These are phyloP conservation scores for Pseudozyma hubeiensis DNA, from an alignment of 1,284 basidiomycete genomes.

Conservation along the genomic window DNA sequence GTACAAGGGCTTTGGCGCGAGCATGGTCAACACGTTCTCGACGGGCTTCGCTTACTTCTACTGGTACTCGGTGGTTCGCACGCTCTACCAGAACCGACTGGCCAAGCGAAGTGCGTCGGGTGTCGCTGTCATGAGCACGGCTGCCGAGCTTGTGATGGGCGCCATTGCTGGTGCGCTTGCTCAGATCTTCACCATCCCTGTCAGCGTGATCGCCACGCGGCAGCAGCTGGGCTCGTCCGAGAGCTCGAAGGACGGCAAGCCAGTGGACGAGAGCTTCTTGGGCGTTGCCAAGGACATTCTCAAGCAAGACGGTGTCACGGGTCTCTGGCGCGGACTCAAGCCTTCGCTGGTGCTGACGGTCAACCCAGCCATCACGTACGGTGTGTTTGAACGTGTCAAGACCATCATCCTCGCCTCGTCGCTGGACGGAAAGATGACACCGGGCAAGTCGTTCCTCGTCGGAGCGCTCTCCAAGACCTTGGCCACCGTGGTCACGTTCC, in stretches of 20 bases:
- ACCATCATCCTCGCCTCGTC: constrained; percentile 72
- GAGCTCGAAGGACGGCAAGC: constrained; percentile 66
- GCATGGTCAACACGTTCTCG: constrained; percentile 98
- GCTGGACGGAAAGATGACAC: constrained; percentile 77
- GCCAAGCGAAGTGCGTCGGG: constrained; percentile 43
- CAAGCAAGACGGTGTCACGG: constrained; percentile 88
- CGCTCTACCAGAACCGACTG: constrained; percentile 73
- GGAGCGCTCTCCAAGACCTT: constrained; percentile 96
- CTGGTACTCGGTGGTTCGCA: constrained; percentile 92
- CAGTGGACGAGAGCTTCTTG: constrained; percentile 73
- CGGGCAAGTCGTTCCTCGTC: constrained; percentile 83
- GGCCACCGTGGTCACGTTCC: constrained; percentile 76
- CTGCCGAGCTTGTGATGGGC: constrained; percentile 78
- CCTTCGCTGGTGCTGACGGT: constrained; percentile 89
- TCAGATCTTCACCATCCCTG: constrained; percentile 98
- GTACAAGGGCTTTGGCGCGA: constrained; percentile 95
- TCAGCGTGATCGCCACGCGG: constrained; percentile 94
- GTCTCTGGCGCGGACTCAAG: constrained; percentile 92
- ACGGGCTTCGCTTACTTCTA: constrained; percentile 98
- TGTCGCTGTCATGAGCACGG: constrained; percentile 54
- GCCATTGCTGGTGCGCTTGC: constrained; percentile 92
- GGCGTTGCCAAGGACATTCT: constrained; percentile 87
- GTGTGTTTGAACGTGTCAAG: constrained; percentile 89
- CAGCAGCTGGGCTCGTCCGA: constrained; percentile 76
- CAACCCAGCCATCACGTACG: constrained; percentile 99